These are phyloP conservation scores for Geranomyces michiganensis DNA, from an alignment of 192 early-diverging fungal species.

Conservation along the genomic window DNA sequence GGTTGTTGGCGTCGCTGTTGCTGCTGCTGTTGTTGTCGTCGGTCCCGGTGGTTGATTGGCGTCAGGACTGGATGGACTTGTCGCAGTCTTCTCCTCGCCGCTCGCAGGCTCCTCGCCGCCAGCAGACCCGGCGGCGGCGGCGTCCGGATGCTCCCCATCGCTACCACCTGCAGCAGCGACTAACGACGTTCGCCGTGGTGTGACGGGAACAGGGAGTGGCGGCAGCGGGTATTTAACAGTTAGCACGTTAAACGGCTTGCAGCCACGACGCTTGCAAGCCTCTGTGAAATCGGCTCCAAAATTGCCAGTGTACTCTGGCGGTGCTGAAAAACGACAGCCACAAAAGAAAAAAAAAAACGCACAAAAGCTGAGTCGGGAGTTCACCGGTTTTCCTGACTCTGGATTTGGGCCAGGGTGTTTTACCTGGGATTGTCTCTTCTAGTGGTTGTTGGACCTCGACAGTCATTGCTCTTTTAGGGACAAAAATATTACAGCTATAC, in stretches of 20 bases:
- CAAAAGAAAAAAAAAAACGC: too few relatives aligned
- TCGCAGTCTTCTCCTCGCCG: too few relatives aligned
- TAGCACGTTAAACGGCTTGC: constrained; percentile 37
- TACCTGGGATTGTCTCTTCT: too few relatives aligned
- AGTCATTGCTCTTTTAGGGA: too few relatives aligned
- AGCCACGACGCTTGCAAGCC: constrained; percentile 32
- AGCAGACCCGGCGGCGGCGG: background rate
- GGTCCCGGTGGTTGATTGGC: background rate
- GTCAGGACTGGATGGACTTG: too few relatives aligned
- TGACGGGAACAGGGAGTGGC: constrained; percentile 45
- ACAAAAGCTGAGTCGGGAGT: too few relatives aligned
- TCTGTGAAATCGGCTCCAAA: constrained; percentile 50
- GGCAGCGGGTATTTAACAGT: constrained; percentile 44
- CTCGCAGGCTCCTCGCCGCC: background rate
- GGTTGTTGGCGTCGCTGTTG: background rate
- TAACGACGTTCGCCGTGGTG: constrained; percentile 12
- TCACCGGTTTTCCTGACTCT: too few relatives aligned
- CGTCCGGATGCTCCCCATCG: background rate
- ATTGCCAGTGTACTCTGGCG: constrained; percentile 43
- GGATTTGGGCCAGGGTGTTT: too few relatives aligned
- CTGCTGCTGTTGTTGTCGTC: background rate
- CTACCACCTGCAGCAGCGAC: too few relatives aligned
- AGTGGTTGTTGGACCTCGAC: too few relatives aligned
- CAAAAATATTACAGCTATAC: too few relatives aligned
- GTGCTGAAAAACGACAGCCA: background rate